A percentile compares a stretch with the other conserved stretches of the same genome.
phyloP scores from a whole-genome alignment of 1,139 yeast genomes.

The Lizanozyma gosingica region DNA sequence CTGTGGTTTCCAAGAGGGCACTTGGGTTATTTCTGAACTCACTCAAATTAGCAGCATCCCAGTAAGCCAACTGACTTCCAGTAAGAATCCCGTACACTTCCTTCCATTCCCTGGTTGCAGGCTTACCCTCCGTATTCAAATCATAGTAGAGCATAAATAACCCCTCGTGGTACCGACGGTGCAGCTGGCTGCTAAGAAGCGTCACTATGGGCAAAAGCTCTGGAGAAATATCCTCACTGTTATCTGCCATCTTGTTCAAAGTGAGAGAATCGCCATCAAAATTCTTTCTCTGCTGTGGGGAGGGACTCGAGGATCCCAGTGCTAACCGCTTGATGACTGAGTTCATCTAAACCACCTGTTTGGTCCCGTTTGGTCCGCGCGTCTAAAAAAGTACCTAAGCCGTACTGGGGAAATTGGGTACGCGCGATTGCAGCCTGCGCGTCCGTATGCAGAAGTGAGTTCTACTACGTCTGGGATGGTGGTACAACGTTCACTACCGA shows the following conservation, averaged over 20 bases:
- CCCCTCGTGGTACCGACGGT: conserved; percentile 68
- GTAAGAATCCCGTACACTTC: conserved; percentile 88
- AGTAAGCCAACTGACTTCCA: conserved; percentile 85
- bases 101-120: conserved; percentile 76
- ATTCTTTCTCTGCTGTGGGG: neutral
- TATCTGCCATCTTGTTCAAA: conserved; percentile 2
- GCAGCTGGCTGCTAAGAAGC: conserved; percentile 59
- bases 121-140: conserved; percentile 74
- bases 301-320: neutral
- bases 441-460: too few relatives aligned
- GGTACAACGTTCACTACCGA: too few relatives aligned
- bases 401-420: too few relatives aligned
- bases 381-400: too few relatives aligned
- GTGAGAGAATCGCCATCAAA: neutral
- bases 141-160: conserved; percentile 66
- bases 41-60: conserved; percentile 80
- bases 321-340: neutral
- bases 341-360: too few relatives aligned
- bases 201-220: conserved; percentile 73
- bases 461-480: too few relatives aligned
- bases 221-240: conserved; percentile 40
- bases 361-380: too few relatives aligned
- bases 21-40: conserved; percentile 41
- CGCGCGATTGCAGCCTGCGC: too few relatives aligned
- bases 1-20: conserved; percentile 42